Conservation (phyloP, 108 stramenopile genomes). For the Fistulifera solaris region DNA sequence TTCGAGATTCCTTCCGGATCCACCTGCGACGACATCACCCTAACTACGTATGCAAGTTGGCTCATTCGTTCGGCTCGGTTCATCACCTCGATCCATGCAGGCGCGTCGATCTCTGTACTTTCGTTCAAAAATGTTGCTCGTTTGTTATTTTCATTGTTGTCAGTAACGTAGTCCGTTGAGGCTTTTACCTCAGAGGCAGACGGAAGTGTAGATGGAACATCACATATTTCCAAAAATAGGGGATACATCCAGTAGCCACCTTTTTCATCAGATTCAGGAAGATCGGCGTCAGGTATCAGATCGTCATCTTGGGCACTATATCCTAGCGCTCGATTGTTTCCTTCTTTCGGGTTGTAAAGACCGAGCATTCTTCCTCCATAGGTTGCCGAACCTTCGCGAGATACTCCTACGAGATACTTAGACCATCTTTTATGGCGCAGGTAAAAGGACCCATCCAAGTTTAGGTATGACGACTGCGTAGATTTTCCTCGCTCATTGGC, state of each 20-base stretch:
- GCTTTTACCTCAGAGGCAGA: too few relatives aligned
- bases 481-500: conserved; percentile 27
- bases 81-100: conserved; percentile 84
- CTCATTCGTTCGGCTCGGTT: conserved; percentile 53
- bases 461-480: conserved; percentile 35
- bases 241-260: conserved; percentile 33
- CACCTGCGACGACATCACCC: conserved; percentile 26
- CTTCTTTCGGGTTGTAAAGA: conserved; percentile 30
- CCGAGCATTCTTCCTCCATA: conserved; percentile 83
- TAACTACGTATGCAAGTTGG: conserved; percentile 67
- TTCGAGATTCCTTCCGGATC: background rate
- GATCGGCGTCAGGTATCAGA: conserved; percentile 19
- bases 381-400: conserved; percentile 51
- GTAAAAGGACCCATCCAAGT: conserved; percentile 59
- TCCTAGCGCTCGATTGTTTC: too few relatives aligned
- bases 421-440: conserved; percentile 69
- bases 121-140: conserved; percentile 19
- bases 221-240: conserved; percentile 19
- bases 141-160: too few relatives aligned
- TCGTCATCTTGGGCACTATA: conserved; percentile 12
- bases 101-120: conserved; percentile 48
- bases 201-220: background rate
- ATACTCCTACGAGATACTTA: conserved; percentile 64
- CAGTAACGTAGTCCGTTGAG: too few relatives aligned
- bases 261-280: conserved; percentile 35